Evolutionary conservation across 1,284 basidiomycete genomes (phyloP).

Genomic region (Boletus albobrunnescens): DNA sequence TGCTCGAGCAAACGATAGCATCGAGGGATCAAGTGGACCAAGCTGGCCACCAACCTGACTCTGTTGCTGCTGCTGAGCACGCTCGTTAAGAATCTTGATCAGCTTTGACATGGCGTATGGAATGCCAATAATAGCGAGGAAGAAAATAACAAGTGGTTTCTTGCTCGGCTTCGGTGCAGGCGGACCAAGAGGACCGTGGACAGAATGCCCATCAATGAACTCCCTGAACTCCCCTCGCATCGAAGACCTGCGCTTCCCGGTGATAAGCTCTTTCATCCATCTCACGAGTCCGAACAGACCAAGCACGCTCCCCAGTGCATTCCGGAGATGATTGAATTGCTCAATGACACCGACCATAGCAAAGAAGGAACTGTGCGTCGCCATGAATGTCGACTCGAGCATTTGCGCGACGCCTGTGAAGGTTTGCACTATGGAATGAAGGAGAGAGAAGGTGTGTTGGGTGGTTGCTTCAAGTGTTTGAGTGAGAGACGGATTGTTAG

Average conservation of each 20-base stretch:
- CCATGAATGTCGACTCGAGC: slow-evolving; percentile 98
- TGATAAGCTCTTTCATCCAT: slow-evolving; percentile 71
- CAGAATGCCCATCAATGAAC: slow-evolving; percentile 62
- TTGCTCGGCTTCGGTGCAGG: slow-evolving; percentile 62
- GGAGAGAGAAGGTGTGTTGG: slow-evolving; percentile 87
- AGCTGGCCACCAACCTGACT: slow-evolving; percentile 38
- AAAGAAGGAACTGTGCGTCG: slow-evolving; percentile 97
- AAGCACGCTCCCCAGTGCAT: slow-evolving; percentile 91
- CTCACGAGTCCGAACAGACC: slow-evolving; percentile 87
- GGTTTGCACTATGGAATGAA: slow-evolving; percentile 94
- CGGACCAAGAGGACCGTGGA: slow-evolving; percentile 49
- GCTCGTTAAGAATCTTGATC: slow-evolving; percentile 73
- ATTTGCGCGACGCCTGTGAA: slow-evolving; percentile 97
- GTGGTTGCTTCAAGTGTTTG: slow-evolving; percentile 89
- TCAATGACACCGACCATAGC: slow-evolving; percentile 98
- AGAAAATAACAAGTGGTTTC: slow-evolving; percentile 92
- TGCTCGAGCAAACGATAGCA: slow-evolving; percentile 79
- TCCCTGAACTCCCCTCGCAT: slow-evolving; percentile 63
- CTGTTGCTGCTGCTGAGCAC: slow-evolving; percentile 48
- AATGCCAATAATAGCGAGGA: slow-evolving; percentile 92
- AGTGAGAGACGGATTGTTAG: slow-evolving; percentile 66
- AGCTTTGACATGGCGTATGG: slow-evolving; percentile 94
- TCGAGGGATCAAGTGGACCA: slow-evolving; percentile 66
- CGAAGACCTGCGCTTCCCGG: slow-evolving; percentile 42
- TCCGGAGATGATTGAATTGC: slow-evolving; percentile 87